A percentile compares a stretch with the other conserved stretches of the same genome.
Conservation (phyloP, 1,284 basidiomycete species). For the Ganoderma boninense region DNA sequence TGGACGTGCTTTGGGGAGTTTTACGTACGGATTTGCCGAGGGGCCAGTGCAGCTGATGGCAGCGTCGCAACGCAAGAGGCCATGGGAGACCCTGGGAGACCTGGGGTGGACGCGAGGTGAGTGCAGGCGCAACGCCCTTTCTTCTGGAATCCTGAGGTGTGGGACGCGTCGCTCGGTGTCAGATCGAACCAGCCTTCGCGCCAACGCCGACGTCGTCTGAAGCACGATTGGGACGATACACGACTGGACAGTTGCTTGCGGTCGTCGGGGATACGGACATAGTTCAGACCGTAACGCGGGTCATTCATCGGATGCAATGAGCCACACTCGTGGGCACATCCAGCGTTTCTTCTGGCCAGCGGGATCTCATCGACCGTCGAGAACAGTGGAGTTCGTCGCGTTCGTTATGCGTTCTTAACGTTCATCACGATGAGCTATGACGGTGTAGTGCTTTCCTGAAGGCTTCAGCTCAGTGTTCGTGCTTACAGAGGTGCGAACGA, state of each 20-base stretch:
- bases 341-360: not conserved
- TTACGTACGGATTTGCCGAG: conserved; percentile 4
- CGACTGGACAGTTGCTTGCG: not conserved
- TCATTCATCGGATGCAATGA: not conserved
- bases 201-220: not conserved
- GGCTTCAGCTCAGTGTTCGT: not conserved
- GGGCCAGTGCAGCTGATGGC: not conserved
- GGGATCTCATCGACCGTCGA: not conserved
- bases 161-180: not conserved
- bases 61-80: not conserved
- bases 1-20: not conserved
- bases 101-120: not conserved
- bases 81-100: not conserved
- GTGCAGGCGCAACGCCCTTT: not conserved
- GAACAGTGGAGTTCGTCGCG: conserved; percentile 1
- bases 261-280: not conserved
- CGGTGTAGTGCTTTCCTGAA: not conserved
- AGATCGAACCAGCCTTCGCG: not conserved
- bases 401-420: not conserved
- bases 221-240: not conserved
- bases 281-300: not conserved
- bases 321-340: not conserved
- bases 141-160: not conserved
- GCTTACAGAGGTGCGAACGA: too few relatives aligned
- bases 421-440: not conserved